Percentiles rank a stretch among this genome's conserved stretches.
Conservation (phyloP, 106 monocot genomes). For the Platanthera zijinensis region DNA sequence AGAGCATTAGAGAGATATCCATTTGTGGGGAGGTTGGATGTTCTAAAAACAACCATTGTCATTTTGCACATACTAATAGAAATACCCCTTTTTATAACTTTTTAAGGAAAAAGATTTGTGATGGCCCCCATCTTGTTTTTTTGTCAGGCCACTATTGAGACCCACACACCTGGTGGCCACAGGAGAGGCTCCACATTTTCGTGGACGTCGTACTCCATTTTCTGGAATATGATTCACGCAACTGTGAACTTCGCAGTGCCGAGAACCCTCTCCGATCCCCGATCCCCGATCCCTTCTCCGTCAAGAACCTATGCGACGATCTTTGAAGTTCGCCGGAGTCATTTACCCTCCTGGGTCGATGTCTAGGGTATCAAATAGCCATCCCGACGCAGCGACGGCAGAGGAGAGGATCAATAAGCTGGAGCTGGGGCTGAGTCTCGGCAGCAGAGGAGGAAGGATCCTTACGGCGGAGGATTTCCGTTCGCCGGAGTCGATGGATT, state of each 20-base stretch:
- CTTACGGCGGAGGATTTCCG: slow-evolving; percentile 1
- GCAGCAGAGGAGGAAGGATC: background rate
- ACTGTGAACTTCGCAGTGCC: background rate
- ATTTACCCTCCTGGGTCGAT: background rate
- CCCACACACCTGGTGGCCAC: background rate
- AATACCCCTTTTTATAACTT: background rate
- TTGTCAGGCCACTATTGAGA: background rate
- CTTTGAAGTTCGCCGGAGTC: background rate
- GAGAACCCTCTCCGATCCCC: background rate
- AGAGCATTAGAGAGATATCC: no score
- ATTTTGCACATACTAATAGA: background rate
- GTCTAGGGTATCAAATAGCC: slow-evolving; percentile 1
- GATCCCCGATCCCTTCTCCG: background rate
- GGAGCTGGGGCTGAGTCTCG: slow-evolving; percentile 8
- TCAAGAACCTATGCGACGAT: background rate
- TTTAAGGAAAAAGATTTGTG: background rate
- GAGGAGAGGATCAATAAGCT: background rate
- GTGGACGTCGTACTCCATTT: background rate
- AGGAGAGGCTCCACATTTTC: background rate
- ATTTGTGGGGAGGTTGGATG: no score
- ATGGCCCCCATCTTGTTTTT: no score
- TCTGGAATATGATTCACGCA: background rate
- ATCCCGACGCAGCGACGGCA: background rate
- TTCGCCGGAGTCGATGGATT: background rate
- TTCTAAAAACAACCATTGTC: no score